These are phyloP conservation scores for Neofusicoccum umdonicola DNA, from an alignment of 2,329 filamentous ascomycete species.

Conservation along the genomic window DNA sequence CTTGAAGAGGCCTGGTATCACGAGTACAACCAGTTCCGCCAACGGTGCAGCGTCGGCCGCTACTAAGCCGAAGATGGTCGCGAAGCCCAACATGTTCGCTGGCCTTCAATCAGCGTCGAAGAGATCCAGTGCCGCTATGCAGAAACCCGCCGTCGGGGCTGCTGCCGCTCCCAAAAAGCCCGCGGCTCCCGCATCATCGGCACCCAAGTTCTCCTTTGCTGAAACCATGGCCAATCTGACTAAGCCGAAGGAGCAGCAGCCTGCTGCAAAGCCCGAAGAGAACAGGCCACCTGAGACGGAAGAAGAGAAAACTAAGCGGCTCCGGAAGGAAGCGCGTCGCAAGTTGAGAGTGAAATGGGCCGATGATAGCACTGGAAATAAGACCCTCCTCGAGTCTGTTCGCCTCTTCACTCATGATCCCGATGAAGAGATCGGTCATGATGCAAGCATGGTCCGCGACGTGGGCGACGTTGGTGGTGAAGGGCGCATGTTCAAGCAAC, in stretches of 20 bases:
- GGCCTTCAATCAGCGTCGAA: conserved; percentile 47
- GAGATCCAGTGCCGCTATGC: conserved; percentile 34
- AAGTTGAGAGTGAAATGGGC: conserved; percentile 71
- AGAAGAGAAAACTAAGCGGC: conserved; percentile 64
- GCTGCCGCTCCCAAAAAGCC: conserved; percentile 19
- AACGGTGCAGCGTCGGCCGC: conserved; percentile 25
- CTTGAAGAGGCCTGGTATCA: conserved; percentile 28
- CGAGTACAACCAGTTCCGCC: conserved; percentile 26
- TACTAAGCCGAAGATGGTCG: conserved; percentile 36
- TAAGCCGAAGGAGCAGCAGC: conserved; percentile 56
- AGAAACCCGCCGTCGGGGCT: conserved; percentile 25
- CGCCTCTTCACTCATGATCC: conserved; percentile 70
- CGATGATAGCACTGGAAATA: conserved; percentile 56
- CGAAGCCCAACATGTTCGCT: conserved; percentile 47
- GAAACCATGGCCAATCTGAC: conserved; percentile 43
- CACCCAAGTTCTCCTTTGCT: conserved; percentile 38
- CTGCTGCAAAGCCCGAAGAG: conserved; percentile 55
- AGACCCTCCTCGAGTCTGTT: conserved; percentile 65
- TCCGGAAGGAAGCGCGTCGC: conserved; percentile 70
- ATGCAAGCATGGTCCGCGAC: conserved; percentile 67
- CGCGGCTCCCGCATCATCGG: conserved; percentile 23
- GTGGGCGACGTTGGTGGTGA: conserved; percentile 70
- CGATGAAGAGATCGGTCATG: conserved; percentile 66
- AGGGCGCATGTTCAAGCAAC: conserved; percentile 53
- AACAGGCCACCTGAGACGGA: conserved; percentile 59